Evolutionary conservation across 805 yeast species (phyloP).

Genomic region (Ogataea methylovora): DNA sequence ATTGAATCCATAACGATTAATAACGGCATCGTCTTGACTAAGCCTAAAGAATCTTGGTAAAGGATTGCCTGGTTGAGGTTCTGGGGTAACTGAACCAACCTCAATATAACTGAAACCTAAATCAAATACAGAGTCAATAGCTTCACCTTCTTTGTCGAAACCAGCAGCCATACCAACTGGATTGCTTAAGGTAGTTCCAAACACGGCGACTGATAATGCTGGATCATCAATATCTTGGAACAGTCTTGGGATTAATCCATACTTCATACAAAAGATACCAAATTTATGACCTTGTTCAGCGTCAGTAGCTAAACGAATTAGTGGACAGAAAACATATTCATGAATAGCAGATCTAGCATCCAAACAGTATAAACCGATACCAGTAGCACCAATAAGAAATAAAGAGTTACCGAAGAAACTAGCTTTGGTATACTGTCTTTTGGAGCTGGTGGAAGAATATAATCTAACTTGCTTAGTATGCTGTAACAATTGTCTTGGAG

Average conservation of each 20-base stretch:
- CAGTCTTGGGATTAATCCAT: conserved; percentile 60
- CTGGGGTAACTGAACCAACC: conserved; percentile 88
- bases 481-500: no score
- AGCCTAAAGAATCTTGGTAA: conserved; percentile 84
- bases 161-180: conserved; percentile 97
- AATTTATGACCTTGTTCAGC: conserved; percentile 84
- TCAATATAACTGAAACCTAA: conserved; percentile 87
- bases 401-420: background rate
- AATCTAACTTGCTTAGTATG: background rate
- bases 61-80: conserved; percentile 94
- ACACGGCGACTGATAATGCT: conserved; percentile 50
- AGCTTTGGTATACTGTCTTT: background rate
- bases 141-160: conserved; percentile 89
- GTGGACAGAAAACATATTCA: conserved; percentile 75
- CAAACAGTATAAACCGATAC: conserved; percentile 45
- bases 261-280: conserved; percentile 63
- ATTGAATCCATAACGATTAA: conserved; percentile 92
- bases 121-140: conserved; percentile 70
- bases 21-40: conserved; percentile 80
- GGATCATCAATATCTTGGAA: conserved; percentile 46
- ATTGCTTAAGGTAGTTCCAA: conserved; percentile 55
- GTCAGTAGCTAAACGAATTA: conserved; percentile 58
- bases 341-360: conserved; percentile 82
- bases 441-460: background rate
- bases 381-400: conserved; percentile 14